These are phyloP conservation scores for Monascus purpureus DNA, from an alignment of 495 filamentous ascomycete species.

Conservation along the genomic window DNA sequence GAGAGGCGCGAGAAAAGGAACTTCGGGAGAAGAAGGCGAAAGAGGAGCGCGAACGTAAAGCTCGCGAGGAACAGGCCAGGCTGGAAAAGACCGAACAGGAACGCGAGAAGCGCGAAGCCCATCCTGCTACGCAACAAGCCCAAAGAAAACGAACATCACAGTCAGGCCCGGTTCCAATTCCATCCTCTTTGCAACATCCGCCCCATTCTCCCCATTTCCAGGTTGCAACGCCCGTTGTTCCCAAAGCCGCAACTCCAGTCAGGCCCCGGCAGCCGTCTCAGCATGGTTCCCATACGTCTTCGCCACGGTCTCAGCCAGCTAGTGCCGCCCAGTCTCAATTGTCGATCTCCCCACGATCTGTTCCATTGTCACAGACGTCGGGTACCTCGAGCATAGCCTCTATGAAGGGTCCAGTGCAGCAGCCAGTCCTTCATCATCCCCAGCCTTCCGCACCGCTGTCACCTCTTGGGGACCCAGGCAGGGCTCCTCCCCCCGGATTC, in stretches of 20 bases:
- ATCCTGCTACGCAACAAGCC: conserved; percentile 6
- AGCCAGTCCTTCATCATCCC: conserved; percentile 32
- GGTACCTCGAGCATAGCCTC: conserved; percentile 15
- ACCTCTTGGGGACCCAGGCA: conserved; percentile 31
- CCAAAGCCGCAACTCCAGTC: conserved; percentile 69
- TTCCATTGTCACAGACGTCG: conserved; percentile 21
- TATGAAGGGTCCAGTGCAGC: conserved; percentile 18
- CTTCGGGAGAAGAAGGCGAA: conserved; percentile 42
- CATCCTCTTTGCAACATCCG: conserved; percentile 37
- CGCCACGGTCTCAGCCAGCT: conserved; percentile 37
- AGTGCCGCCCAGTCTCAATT: conserved; percentile 24
- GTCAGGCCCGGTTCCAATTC: conserved; percentile 32
- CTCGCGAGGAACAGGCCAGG: conserved; percentile 46
- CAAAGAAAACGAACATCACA: conserved; percentile 29
- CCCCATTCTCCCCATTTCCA: conserved; percentile 66
- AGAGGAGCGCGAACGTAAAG: conserved; percentile 54
- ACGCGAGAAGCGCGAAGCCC: conserved; percentile 33
- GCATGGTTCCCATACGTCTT: conserved; percentile 60
- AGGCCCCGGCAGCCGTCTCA: conserved; percentile 66
- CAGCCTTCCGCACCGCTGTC: conserved; percentile 40
- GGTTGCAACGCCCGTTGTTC: conserved; percentile 64
- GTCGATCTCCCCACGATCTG: conserved; percentile 29
- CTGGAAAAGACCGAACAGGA: conserved; percentile 38
- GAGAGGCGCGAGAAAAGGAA: conserved; percentile 54
- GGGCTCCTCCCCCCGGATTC: conserved; percentile 38